phyloP scores from a whole-genome alignment of 2,329 filamentous ascomycete species.

The Huntiella bhutanensis region DNA sequence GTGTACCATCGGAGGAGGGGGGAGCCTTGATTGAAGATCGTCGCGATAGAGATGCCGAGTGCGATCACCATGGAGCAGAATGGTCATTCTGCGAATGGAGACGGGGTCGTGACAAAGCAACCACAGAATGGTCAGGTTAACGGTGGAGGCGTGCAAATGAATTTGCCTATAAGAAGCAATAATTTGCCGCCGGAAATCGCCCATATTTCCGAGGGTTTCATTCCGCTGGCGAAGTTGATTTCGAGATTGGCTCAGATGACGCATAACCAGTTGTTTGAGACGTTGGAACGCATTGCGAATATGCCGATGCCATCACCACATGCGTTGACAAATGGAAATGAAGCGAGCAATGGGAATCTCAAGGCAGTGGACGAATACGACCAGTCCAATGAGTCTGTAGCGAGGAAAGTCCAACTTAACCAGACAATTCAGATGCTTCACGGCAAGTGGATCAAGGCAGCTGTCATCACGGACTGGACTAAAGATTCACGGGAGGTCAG shows the following conservation, averaged over 20 bases:
- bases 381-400: slow-evolving; percentile 42
- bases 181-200: slow-evolving; percentile 41
- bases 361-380: slow-evolving; percentile 22
- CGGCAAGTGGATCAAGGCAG: slow-evolving; percentile 76
- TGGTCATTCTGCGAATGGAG: slow-evolving; percentile 12
- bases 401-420: slow-evolving; percentile 58
- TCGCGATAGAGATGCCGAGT: slow-evolving; percentile 26
- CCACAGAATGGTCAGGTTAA: neutral
- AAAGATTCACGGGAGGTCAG: slow-evolving; percentile 60
- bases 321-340: neutral
- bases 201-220: slow-evolving; percentile 59
- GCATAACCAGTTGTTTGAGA: slow-evolving; percentile 56
- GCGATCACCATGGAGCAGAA: slow-evolving; percentile 37
- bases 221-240: slow-evolving; percentile 57
- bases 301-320: slow-evolving; percentile 35
- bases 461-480: slow-evolving; percentile 84
- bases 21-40: too few species aligned
- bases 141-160: slow-evolving; percentile 5
- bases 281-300: slow-evolving; percentile 50
- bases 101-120: neutral
- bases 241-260: slow-evolving; percentile 65
- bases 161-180: slow-evolving; percentile 25
- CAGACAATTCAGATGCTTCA: slow-evolving; percentile 65
- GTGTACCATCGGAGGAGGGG: too few species aligned
- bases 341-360: slow-evolving; percentile 29